phyloP scores from a whole-genome alignment of 441 rosid species.

The Flueggea neowawraea region DNA sequence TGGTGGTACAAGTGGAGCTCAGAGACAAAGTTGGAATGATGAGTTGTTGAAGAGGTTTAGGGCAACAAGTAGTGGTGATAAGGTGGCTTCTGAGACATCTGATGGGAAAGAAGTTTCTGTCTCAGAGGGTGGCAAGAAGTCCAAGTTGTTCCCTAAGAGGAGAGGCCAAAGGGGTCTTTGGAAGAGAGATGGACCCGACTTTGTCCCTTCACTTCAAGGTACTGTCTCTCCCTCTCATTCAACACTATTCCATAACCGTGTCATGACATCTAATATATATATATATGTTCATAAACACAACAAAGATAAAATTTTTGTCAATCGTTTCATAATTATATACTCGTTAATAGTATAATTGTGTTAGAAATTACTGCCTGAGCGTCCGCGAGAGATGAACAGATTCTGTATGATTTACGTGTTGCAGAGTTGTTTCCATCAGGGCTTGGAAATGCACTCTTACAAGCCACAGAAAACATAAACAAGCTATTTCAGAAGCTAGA shows the following conservation, averaged over 20 bases:
- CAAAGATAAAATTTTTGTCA: too few relatives aligned
- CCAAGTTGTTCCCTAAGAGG: conserved; percentile 45
- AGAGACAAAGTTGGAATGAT: conserved; percentile 22
- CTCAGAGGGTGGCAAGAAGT: conserved; percentile 36
- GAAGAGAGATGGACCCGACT: conserved; percentile 45
- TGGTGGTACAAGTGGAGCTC: too few relatives aligned
- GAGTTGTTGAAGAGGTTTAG: conserved; percentile 42
- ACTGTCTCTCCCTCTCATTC: background rate
- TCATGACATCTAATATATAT: too few relatives aligned
- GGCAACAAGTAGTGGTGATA: conserved; percentile 30
- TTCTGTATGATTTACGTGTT: background rate
- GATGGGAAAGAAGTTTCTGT: conserved; percentile 48
- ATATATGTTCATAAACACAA: too few relatives aligned
- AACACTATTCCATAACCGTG: too few relatives aligned
- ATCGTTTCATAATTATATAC: too few relatives aligned
- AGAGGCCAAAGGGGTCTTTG: conserved; percentile 52
- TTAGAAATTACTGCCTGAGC: too few relatives aligned
- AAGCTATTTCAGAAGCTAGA: conserved; percentile 53
- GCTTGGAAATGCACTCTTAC: conserved; percentile 70
- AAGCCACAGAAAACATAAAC: conserved; percentile 80
- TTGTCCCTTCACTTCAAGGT: conserved; percentile 55
- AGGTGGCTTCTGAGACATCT: conserved; percentile 24
- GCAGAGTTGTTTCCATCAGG: conserved; percentile 61
- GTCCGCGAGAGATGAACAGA: background rate
- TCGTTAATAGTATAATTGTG: too few relatives aligned